Base-by-base conservation (phyloP, 108 stramenopile genomes). In the Cyclotella sp. region DNA sequence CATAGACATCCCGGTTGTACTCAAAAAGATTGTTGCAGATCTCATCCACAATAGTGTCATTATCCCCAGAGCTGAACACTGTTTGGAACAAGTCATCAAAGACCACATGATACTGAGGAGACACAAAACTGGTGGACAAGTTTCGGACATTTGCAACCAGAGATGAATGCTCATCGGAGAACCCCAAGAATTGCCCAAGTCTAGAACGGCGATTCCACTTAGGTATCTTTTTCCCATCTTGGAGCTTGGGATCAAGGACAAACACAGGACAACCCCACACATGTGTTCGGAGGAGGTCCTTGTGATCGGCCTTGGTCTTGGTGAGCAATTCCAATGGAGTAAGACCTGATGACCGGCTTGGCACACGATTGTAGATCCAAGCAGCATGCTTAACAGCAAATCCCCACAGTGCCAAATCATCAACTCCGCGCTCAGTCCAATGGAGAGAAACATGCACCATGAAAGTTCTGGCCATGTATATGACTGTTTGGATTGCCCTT, bases 41-140 rank as follows among this genome's bases (percentile, higher is more conserved):
- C n/a, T 15, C 14, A 39, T 63, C 18, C 4, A 22, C 22, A 1
- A 59, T 3, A 6, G 28, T 59, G 13, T 59, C 58, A 1, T 27
- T 15, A 22, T 27, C 3, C 9, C 22, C 26, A 59, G 21, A 22
- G 58, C 30, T 16, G 22, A 67, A 21, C 29, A 84, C 77, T 5
- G 79, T 85, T 15, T 70, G 51, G 60, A 88, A 88, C 34, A 12
- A 19, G 24, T 86, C 81, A 63, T 88, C 88, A 60, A 72, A 84
- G 12, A 86, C 83, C 0, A 86, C 68, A 66, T 88, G 85, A 39
- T 61, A 84, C 44, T 88, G 88, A 28, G 85, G 79, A 14, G 80
- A 67, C 41, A 88, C 63, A 28, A 16, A 27, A n/a, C 68, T 64
- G 14, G 88, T 86, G 3, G 34, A n/a, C 0, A 79, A 14, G 53